These are phyloP conservation scores for Acanthamoeba sp. DNA, from an alignment of 208 protist species.

Conservation along the genomic window DNA sequence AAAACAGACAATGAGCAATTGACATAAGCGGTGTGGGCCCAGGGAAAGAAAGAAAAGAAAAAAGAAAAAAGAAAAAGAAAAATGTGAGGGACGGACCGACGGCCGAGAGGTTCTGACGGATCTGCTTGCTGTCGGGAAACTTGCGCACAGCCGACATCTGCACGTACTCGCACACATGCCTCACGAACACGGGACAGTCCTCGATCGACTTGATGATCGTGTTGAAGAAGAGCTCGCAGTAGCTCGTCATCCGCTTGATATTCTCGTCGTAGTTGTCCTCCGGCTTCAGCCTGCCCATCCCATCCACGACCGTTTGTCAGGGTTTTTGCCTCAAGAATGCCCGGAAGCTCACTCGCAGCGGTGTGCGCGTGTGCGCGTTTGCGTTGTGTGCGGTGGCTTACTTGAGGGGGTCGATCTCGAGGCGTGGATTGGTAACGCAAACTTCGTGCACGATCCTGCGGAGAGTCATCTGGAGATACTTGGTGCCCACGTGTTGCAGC, in stretches of 20 bases:
- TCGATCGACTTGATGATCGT: constrained; percentile 69
- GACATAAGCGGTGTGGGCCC: too few relatives aligned
- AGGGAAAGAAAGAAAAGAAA: not conserved
- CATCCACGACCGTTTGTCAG: not conserved
- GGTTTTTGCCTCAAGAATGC: not conserved
- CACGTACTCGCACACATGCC: constrained; percentile 65
- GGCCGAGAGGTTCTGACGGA: constrained; percentile 70
- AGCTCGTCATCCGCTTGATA: constrained; percentile 15
- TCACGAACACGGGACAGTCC: constrained; percentile 69
- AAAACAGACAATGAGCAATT: too few relatives aligned
- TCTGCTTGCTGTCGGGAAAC: constrained; percentile 74
- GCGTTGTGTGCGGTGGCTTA: not conserved
- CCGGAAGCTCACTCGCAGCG: not conserved
- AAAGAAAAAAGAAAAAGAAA: not conserved
- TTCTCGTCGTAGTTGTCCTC: constrained; percentile 65
- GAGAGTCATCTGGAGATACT: constrained; percentile 67
- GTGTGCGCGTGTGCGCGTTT: not conserved
- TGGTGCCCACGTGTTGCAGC: constrained; percentile 61
- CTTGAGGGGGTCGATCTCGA: constrained; percentile 70
- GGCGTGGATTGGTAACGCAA: constrained; percentile 12
- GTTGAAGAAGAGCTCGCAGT: constrained; percentile 70
- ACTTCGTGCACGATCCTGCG: constrained; percentile 44
- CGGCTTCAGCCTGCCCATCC: constrained; percentile 9
- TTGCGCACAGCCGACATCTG: constrained; percentile 68
- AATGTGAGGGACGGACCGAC: constrained; percentile 6